phyloP scores from a whole-genome alignment of 306 rosid species.

The Delonix regia region DNA sequence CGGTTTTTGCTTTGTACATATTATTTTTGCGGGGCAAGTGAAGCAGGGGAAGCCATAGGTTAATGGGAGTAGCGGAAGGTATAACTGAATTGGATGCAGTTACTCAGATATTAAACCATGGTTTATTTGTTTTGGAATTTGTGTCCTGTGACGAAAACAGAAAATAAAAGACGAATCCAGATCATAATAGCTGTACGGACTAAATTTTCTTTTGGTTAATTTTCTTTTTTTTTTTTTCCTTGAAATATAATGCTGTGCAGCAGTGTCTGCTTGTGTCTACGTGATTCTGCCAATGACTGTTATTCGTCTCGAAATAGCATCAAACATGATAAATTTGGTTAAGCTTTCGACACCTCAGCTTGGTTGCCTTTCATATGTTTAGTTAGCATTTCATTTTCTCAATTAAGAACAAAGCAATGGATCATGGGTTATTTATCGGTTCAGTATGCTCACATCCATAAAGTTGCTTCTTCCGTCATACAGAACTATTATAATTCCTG shows the following conservation, averaged over 20 bases:
- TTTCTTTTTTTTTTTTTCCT: too few relatives aligned
- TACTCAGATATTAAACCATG: background rate
- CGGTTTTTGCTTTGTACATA: background rate
- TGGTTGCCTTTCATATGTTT: background rate
- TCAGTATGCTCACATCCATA: background rate
- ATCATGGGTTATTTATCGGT: background rate
- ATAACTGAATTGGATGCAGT: background rate
- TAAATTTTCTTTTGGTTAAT: too few relatives aligned
- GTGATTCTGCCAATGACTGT: background rate
- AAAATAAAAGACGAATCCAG: too few relatives aligned
- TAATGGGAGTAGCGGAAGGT: background rate
- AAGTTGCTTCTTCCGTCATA: background rate
- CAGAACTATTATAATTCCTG: background rate
- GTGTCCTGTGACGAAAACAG: background rate
- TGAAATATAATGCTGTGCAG: too few relatives aligned
- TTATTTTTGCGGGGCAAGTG: background rate
- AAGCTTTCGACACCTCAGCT: background rate
- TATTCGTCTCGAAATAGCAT: background rate
- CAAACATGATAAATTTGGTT: background rate
- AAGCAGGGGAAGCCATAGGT: background rate
- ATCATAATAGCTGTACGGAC: too few relatives aligned
- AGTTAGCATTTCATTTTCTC: background rate
- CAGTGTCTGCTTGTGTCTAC: background rate
- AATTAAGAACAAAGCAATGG: background rate
- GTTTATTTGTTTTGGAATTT: background rate